Percentiles rank a stretch among this genome's conserved stretches.
Conservation (phyloP, 345 rosid species). For the Odontarrhena argentea region DNA sequence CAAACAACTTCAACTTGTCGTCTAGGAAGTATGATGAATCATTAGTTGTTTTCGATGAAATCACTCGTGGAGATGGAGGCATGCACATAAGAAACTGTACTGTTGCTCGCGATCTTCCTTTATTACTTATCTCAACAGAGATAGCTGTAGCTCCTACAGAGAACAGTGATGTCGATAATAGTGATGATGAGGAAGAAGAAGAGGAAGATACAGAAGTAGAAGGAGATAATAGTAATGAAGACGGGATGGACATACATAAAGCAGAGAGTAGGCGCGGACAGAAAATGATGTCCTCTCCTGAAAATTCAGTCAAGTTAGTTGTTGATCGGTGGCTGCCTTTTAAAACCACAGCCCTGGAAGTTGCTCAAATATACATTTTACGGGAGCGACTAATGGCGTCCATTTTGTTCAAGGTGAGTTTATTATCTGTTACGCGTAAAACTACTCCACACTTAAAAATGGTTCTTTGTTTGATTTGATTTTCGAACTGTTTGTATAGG, state of each 20-base stretch:
- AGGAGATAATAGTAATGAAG: constrained; percentile 53
- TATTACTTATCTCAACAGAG: constrained; percentile 73
- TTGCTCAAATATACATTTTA: constrained; percentile 88
- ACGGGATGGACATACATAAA: constrained; percentile 44
- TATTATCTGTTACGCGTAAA: background rate
- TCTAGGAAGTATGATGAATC: constrained; percentile 48
- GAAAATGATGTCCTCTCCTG: constrained; percentile 75
- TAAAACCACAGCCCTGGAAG: constrained; percentile 71
- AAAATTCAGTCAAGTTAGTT: constrained; percentile 60
- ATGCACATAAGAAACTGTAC: constrained; percentile 72
- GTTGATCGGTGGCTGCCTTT: constrained; percentile 87
- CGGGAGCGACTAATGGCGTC: constrained; percentile 77
- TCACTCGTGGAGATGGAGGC: constrained; percentile 84
- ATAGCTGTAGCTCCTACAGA: constrained; percentile 71
- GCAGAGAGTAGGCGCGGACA: constrained; percentile 42
- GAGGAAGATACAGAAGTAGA: constrained; percentile 49
- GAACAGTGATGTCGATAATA: constrained; percentile 39
- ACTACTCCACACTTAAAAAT: background rate
- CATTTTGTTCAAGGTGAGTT: constrained; percentile 67
- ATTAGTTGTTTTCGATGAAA: constrained; percentile 76
- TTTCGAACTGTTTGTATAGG: constrained; percentile 49
- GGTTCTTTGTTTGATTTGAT: background rate
- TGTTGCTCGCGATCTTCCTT: constrained; percentile 71
- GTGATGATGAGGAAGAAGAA: constrained; percentile 44
- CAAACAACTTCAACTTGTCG: constrained; percentile 57